Percentiles rank a stretch among this genome's conserved stretches.
phyloP scores from a whole-genome alignment of 164 flowering plant species.

The Berberis vulgaris region DNA sequence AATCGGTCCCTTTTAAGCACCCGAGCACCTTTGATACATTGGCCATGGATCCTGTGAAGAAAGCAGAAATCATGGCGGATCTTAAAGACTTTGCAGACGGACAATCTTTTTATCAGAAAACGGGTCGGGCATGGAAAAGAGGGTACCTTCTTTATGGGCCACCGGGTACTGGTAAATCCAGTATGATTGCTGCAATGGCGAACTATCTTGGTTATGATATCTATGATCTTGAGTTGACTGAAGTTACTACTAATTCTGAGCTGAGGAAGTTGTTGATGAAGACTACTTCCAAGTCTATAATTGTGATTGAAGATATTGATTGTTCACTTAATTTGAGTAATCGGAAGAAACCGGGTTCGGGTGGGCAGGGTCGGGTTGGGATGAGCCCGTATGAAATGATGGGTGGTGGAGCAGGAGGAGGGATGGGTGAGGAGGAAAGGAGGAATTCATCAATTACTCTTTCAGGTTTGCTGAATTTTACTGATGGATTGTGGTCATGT shows the following conservation, averaged over 20 bases:
- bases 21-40: constrained; percentile 78
- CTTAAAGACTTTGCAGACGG: constrained; percentile 51
- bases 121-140: constrained; percentile 80
- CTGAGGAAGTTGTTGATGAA: constrained; percentile 65
- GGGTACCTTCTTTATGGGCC: constrained; percentile 76
- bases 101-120: constrained; percentile 44
- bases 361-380: neutral
- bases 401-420: neutral
- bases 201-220: constrained; percentile 64
- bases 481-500: constrained; percentile 91
- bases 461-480: constrained; percentile 80
- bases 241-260: constrained; percentile 65
- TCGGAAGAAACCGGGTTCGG: constrained; percentile 20
- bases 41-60: constrained; percentile 63
- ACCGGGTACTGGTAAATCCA: constrained; percentile 80
- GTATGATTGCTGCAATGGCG: constrained; percentile 91
- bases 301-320: constrained; percentile 85
- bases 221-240: constrained; percentile 71
- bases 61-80: constrained; percentile 51
- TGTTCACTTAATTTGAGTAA: constrained; percentile 55
- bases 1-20: constrained; percentile 74
- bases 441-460: constrained; percentile 52
- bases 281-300: constrained; percentile 67
- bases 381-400: neutral
- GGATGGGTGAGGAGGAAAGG: neutral